These are phyloP conservation scores for button mushroom (Agaricus bisporus) DNA, from an alignment of 768 basidiomycete species.

Conservation along the genomic window DNA sequence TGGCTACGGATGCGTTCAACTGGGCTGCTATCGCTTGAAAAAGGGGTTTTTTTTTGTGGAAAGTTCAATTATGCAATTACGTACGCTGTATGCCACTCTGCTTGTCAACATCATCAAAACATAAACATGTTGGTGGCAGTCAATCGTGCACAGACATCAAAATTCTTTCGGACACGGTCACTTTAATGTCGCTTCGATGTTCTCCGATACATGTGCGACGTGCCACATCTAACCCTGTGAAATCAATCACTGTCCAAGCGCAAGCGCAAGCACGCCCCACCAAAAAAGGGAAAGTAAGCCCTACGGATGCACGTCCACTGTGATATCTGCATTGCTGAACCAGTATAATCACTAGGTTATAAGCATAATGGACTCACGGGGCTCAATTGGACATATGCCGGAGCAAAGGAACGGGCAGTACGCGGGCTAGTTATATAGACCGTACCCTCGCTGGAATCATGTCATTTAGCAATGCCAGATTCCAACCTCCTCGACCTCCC, in stretches of 20 bases:
- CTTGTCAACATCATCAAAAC: too few relatives aligned
- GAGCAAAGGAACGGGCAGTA: not conserved
- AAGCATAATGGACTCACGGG: not conserved
- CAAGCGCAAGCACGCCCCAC: not conserved
- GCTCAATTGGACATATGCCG: not conserved
- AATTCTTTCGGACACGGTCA: not conserved
- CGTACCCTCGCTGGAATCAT: not conserved
- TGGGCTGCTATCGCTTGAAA: slow-evolving; percentile 4
- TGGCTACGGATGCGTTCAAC: slow-evolving; percentile 6
- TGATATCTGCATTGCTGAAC: too few relatives aligned
- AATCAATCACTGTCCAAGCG: not conserved
- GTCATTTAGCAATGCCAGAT: not conserved
- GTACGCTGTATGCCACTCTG: not conserved
- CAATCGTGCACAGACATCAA: not conserved
- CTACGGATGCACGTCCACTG: too few relatives aligned
- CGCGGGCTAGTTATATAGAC: not conserved
- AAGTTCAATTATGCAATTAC: not conserved
- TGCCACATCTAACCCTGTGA: not conserved
- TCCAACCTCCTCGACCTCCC: slow-evolving; percentile 2
- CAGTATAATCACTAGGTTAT: too few relatives aligned
- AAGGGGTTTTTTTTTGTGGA: not conserved
- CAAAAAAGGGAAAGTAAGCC: too few relatives aligned
- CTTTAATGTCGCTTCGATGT: not conserved
- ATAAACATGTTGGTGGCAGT: too few relatives aligned
- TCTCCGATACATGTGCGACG: not conserved